phyloP scores from a whole-genome alignment of 129 eudicot genomes.

The Artemisia annua region DNA sequence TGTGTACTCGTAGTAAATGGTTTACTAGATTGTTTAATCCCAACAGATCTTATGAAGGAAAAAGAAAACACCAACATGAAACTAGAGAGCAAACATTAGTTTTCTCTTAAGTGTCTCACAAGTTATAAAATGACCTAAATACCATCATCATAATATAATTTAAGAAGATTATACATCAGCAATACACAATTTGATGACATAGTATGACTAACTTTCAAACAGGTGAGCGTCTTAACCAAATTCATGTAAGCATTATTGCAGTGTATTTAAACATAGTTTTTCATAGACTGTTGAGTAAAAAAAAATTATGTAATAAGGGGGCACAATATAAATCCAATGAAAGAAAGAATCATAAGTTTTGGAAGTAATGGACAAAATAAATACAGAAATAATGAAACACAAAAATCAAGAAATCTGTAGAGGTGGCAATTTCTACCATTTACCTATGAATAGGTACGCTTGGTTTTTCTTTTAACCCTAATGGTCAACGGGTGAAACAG shows the following conservation, averaged over 20 bases:
- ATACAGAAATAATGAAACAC: not conserved
- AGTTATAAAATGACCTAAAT: no score
- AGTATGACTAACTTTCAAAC: no score
- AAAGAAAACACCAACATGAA: slow-evolving; percentile 1
- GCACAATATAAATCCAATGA: not conserved
- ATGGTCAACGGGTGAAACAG: not conserved
- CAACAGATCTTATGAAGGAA: not conserved
- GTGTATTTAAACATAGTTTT: no score
- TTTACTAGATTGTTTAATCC: no score
- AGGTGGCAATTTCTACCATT: not conserved
- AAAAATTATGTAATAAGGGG: no score
- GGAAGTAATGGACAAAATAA: not conserved
- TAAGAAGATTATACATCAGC: no score
- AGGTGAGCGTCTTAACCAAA: no score
- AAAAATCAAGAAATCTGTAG: not conserved
- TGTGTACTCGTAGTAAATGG: no score
- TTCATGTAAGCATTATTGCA: no score
- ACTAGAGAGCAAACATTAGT: not conserved
- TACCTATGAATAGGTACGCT: not conserved
- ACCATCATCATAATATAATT: no score
- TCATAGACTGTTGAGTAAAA: no score
- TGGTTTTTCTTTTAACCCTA: not conserved
- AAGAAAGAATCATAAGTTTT: not conserved
- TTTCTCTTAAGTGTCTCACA: not conserved
- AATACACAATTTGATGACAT: no score